A percentile compares a stretch with the other conserved stretches of the same genome.
Evolutionary conservation across 2,329 filamentous ascomycete species (phyloP).

Genomic region (Lasiodiplodia hormozganensis): DNA sequence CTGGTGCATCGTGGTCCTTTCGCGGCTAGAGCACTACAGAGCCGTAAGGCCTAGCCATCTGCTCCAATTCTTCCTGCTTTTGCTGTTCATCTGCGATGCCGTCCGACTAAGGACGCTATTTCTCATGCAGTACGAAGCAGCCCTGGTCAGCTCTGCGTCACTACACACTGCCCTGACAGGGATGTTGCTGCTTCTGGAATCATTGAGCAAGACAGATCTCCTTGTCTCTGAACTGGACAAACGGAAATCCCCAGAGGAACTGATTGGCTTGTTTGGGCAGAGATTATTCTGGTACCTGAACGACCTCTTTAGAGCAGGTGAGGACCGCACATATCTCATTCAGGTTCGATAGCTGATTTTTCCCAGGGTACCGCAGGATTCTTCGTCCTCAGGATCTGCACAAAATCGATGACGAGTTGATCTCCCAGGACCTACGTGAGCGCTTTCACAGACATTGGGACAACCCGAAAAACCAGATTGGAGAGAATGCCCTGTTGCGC

Average conservation of each 20-base stretch:
- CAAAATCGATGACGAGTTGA: conserved; percentile 38
- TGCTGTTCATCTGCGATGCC: conserved; percentile 38
- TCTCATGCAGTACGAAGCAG: conserved; percentile 33
- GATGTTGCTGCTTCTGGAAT: conserved; percentile 35
- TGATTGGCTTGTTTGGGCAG: conserved; percentile 45
- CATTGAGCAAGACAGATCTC: conserved; percentile 35
- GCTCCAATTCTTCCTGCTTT: conserved; percentile 40
- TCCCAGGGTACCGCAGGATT: conserved; percentile 34
- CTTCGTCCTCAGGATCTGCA: conserved; percentile 37
- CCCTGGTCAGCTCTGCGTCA: conserved; percentile 31
- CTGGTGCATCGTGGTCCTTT: conserved; percentile 28
- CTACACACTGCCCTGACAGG: conserved; percentile 36
- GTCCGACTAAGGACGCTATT: conserved; percentile 38
- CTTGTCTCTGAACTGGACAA: conserved; percentile 33
- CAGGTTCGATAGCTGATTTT: conserved; percentile 22
- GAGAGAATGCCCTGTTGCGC: conserved; percentile 4
- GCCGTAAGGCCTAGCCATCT: conserved; percentile 38
- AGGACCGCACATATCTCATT: background rate
- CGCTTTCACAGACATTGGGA: conserved; percentile 34
- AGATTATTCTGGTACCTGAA: conserved; percentile 48
- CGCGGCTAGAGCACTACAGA: conserved; percentile 39
- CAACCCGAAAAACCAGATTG: conserved; percentile 27
- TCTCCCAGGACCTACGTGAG: conserved; percentile 32
- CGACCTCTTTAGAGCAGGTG: conserved; percentile 39
- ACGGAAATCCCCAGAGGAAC: conserved; percentile 44